Percentiles rank a stretch among this genome's conserved stretches.
These are phyloP conservation scores for Lasiosphaeria hispida DNA, from an alignment of 495 filamentous ascomycete species.

Conservation along the genomic window DNA sequence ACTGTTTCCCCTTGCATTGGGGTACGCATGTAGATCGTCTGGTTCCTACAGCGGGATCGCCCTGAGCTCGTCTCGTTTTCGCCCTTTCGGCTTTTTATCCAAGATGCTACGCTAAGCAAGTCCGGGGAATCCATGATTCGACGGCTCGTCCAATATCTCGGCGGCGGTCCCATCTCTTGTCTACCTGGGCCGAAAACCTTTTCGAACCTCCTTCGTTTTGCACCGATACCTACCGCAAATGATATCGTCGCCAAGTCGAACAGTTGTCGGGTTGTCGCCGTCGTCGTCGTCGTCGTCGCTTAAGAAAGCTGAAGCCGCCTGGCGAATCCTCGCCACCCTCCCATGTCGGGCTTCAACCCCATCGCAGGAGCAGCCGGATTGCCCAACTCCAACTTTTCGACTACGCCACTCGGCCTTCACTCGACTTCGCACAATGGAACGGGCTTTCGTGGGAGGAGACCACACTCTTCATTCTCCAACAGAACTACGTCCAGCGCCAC, in stretches of 20 bases:
- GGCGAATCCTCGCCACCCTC: constrained; percentile 13
- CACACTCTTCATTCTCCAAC: constrained; percentile 6
- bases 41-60: constrained; percentile 28
- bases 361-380: constrained; percentile 11
- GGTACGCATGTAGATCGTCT: constrained; percentile 17
- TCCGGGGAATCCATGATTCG: constrained; percentile 26
- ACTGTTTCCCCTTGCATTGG: constrained; percentile 10
- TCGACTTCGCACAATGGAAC: constrained; percentile 9
- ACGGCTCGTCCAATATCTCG: constrained; percentile 28
- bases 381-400: constrained; percentile 8
- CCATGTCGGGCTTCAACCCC: constrained; percentile 20
- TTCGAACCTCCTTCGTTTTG: constrained; percentile 10
- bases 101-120: constrained; percentile 8
- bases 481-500: not conserved
- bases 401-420: not conserved
- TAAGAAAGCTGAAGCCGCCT: constrained; percentile 11
- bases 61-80: constrained; percentile 26
- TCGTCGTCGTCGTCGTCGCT: constrained; percentile 16
- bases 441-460: constrained; percentile 7
- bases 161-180: constrained; percentile 16
- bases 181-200: constrained; percentile 4
- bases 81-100: constrained; percentile 11
- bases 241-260: constrained; percentile 16
- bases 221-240: constrained; percentile 13
- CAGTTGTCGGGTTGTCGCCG: constrained; percentile 12